phyloP scores from a whole-genome alignment of 2,329 filamentous ascomycete species.

The Fusarium napiforme region DNA sequence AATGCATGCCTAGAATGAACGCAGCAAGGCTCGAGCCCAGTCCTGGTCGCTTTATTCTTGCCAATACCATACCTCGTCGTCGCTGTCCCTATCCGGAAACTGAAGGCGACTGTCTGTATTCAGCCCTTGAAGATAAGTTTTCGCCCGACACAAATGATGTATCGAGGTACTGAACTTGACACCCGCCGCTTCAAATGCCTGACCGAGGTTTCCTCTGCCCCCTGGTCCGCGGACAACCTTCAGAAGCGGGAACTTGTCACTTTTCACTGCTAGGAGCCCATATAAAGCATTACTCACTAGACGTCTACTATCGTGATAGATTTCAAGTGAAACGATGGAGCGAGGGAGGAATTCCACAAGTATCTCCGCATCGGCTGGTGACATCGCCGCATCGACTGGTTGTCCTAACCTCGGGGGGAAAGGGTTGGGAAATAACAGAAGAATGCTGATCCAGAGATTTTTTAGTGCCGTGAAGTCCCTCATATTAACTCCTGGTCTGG shows the following conservation, averaged over 20 bases:
- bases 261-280: not conserved
- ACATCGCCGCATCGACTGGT: not conserved
- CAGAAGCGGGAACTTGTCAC: not conserved
- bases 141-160: not conserved
- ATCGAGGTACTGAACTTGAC: not conserved
- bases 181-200: not conserved
- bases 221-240: not conserved
- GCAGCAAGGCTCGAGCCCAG: too few species aligned
- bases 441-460: not conserved
- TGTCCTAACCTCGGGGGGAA: too few species aligned
- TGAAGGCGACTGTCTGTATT: too few species aligned
- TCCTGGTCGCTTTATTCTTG: too few species aligned
- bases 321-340: not conserved
- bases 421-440: not conserved
- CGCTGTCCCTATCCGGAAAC: too few species aligned
- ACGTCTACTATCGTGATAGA: too few species aligned
- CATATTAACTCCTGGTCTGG: not conserved
- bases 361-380: not conserved
- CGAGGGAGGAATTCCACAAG: not conserved
- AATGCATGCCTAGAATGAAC: too few species aligned
- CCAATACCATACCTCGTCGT: too few species aligned
- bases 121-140: not conserved
- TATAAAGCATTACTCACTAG: not conserved
- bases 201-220: not conserved
- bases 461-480: not conserved